Base-by-base conservation (phyloP, 371 early-diverging fungal species). In the Mucor piriformis region DNA sequence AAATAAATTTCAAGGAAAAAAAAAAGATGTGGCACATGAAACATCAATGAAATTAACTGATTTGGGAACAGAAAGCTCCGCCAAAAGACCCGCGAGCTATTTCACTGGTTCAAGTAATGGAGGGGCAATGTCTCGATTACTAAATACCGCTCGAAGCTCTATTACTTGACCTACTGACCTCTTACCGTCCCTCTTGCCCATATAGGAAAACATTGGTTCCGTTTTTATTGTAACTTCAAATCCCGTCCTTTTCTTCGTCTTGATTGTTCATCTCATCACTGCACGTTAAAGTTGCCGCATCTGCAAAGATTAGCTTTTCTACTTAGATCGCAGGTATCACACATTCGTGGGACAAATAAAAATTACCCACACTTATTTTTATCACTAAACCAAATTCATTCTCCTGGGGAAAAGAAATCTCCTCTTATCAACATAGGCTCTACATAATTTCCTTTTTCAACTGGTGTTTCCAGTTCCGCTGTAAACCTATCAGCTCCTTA, bases 81-180 rank as follows among this genome's bases (percentile, higher is more conserved):
- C 37, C 35, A 27, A 10, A 56, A 7, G 34, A 13, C 56, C 46
- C 56, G 46, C 46, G 16, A 23, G 20, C 12, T 47, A 35, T n/a
- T 25, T 57, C 13, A 57, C 35, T 48, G 57, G 48, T 57, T 29
- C 49, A 48, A 18, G 1, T 12, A 18, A 38, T 23, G 48, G 37
- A 24, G 57, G 57, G 57, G 47, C 24, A 23, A 47, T 10, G 24
- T 24, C 43, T 49, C 24, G 25, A 8, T 57, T 57, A 57, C 57
- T 27, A 57, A 48, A 57, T 57, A 57, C 57, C 48, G 57, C 57
- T 35, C 16, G 35, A 56, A 15, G 21, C 20, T 15, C 56, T 55
- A 55, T 55, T 44, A 55, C 54, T 43, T 43, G 16, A 11, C 20
- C 6, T 20, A 40, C 2, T 29, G 8, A 43, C 27, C 46, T 55